Evolutionary conservation across 1,284 basidiomycete species (phyloP), one percentile per base, ranked within the genome.

Genomic region (Naganishia sp.): DNA sequence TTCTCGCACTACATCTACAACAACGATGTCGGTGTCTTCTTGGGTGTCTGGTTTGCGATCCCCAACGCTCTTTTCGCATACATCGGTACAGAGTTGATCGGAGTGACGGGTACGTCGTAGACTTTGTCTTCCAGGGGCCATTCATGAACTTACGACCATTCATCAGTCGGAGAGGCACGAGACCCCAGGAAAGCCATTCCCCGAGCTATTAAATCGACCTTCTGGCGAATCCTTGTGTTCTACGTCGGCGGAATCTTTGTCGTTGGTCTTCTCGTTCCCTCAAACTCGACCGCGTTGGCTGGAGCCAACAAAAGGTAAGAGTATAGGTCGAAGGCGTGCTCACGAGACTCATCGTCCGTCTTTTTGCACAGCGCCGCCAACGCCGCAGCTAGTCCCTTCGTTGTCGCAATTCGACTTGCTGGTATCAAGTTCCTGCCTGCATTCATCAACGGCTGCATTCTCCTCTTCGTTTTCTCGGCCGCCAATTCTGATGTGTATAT

Each of bases 341-440:
- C 3, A 25, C 28, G 21, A n/a, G 15, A 15, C 46, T 43, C 21
- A 45, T 39, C 25, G n/a, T 9, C 1, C 39, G 5, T 23, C 16
- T 55, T 18, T 16, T 31, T n/a, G 15, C 23, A 39, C 45, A 61
- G 57, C 50, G 70, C 73, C 1, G 72, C 77, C 43, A 86, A 86
- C 60, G 85, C 87, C 15, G 84, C 87, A 16, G 89, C 89, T 4
- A 90, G 87, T 55, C 89, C 90, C 0, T 91, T 91, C 75, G 87
- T 90, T 55, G 87, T 91, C 16, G 84, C 81, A 21, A 81, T 63
- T 39, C 33, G 43, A 48, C 44, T 39, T 6, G 79, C 80, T 6
- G 76, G 77, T 64, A 82, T 84, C 77, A 75, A 77, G 48, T 78
- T 74, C 23, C 73, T 84, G 6, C 79, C 79, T 5, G 74, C 76